phyloP scores from a whole-genome alignment of 148 eudicot genomes.

The Rhododendron williamsianum region DNA sequence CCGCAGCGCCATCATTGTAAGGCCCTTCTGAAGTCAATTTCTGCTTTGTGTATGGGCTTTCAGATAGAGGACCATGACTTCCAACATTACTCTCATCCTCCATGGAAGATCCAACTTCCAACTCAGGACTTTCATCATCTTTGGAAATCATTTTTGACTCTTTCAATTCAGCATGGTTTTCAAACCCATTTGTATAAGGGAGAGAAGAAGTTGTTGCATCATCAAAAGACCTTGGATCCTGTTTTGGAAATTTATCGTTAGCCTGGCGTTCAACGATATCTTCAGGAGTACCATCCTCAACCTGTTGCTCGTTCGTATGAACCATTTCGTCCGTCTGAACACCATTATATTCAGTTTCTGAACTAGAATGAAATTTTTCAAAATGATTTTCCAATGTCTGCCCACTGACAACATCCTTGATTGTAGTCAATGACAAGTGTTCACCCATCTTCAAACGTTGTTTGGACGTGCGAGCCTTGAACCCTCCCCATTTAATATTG shows the following conservation, averaged over 20 bases:
- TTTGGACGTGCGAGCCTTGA: constrained; percentile 71
- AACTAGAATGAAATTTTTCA: constrained; percentile 8
- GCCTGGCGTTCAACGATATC: constrained; percentile 16
- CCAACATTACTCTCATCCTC: constrained; percentile 25
- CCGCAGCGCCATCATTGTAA: constrained; percentile 16
- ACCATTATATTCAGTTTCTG: constrained; percentile 18
- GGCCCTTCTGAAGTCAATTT: constrained; percentile 18
- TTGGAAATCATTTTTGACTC: constrained; percentile 25
- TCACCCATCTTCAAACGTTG: constrained; percentile 51
- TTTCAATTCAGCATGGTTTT: constrained; percentile 20
- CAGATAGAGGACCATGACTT: constrained; percentile 12
- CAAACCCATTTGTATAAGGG: constrained; percentile 17
- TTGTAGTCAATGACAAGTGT: constrained; percentile 21
- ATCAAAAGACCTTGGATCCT: constrained; percentile 18
- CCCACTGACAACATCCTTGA: constrained; percentile 19
- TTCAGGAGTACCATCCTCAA: constrained; percentile 13
- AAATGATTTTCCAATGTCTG: constrained; percentile 23
- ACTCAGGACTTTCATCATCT: constrained; percentile 22
- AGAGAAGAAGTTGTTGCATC: constrained; percentile 21
- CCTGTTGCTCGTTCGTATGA: constrained; percentile 15
- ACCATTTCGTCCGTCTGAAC: constrained; percentile 21
- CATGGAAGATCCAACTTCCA: constrained; percentile 6
- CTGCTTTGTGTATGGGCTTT: constrained; percentile 22
- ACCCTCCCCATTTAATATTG: constrained; percentile 75
- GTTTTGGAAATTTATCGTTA: constrained; percentile 24